Conservation (phyloP, 805 yeast genomes). For the Ogataea ganodermae region DNA sequence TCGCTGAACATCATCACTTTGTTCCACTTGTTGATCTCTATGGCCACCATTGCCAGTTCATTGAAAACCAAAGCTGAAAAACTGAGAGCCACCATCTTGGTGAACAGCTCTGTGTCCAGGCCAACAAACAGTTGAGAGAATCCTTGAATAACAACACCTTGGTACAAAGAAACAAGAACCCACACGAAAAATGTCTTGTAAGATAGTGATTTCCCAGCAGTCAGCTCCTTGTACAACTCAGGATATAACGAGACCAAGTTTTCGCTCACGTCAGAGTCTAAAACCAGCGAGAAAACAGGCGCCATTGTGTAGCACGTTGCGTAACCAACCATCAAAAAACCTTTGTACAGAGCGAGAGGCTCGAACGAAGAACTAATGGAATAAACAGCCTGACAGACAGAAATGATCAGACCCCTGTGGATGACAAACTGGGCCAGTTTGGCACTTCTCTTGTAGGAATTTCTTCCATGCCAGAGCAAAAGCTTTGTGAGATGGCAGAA, state of each 20-base stretch:
- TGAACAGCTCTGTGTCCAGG: slow-evolving; percentile 52
- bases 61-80: slow-evolving; percentile 79
- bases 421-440: slow-evolving; percentile 94
- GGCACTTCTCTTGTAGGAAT: slow-evolving; percentile 93
- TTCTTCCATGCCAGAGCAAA: slow-evolving; percentile 96
- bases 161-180: slow-evolving; percentile 87
- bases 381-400: slow-evolving; percentile 93
- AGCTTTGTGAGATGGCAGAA: slow-evolving; percentile 86
- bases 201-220: slow-evolving; percentile 83
- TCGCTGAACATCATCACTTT: slow-evolving; percentile 73
- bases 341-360: slow-evolving; percentile 92
- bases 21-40: slow-evolving; percentile 93
- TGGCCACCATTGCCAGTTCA: slow-evolving; percentile 90
- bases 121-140: slow-evolving; percentile 78
- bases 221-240: slow-evolving; percentile 89
- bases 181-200: slow-evolving; percentile 88
- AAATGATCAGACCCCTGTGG: slow-evolving; percentile 91
- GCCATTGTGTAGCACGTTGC: slow-evolving; percentile 98
- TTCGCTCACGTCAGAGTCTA: slow-evolving; percentile 90
- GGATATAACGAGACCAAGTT: slow-evolving; percentile 88
- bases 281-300: slow-evolving; percentile 91
- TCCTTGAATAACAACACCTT: slow-evolving; percentile 84
- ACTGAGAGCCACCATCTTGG: slow-evolving; percentile 80
- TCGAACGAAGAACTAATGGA: slow-evolving; percentile 85
- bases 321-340: slow-evolving; percentile 98